These are phyloP conservation scores for Potentilla sterilis DNA, from an alignment of 306 rosid species.

Conservation along the genomic window DNA sequence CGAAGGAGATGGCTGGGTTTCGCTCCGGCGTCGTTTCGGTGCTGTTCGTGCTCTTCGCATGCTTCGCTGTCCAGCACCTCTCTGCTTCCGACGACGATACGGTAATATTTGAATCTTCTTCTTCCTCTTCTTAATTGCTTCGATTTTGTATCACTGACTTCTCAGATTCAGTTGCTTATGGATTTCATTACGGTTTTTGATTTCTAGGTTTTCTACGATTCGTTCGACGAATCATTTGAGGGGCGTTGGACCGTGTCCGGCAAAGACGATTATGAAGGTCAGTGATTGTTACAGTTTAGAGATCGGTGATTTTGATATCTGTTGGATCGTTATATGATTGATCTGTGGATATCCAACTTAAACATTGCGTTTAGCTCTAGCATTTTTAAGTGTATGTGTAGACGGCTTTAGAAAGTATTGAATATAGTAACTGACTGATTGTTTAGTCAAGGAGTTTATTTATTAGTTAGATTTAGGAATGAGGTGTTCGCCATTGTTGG, in stretches of 20 bases:
- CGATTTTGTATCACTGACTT: not conserved
- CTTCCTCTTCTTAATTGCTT: not conserved
- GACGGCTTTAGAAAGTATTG: too few relatives aligned
- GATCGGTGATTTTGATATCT: not conserved
- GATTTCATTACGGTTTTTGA: slow-evolving; percentile 8
- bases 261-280: slow-evolving; percentile 74
- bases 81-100: slow-evolving; percentile 62
- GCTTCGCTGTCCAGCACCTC: slow-evolving; percentile 39
- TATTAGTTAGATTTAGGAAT: not conserved
- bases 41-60: slow-evolving; percentile 41
- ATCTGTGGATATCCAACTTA: not conserved
- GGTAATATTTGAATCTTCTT: slow-evolving; percentile 23
- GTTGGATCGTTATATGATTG: not conserved
- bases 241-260: slow-evolving; percentile 75
- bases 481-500: not conserved
- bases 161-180: not conserved
- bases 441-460: not conserved
- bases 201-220: slow-evolving; percentile 71
- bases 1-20: slow-evolving; percentile 30
- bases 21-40: slow-evolving; percentile 23
- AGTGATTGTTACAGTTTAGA: not conserved
- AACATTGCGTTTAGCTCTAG: not conserved
- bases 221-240: slow-evolving; percentile 72
- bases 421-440: too few relatives aligned
- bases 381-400: not conserved